A percentile compares a stretch with the other conserved stretches of the same genome.
These are phyloP conservation scores for Lycium barbarum DNA, from an alignment of 257 asterid genomes.

Conservation along the genomic window DNA sequence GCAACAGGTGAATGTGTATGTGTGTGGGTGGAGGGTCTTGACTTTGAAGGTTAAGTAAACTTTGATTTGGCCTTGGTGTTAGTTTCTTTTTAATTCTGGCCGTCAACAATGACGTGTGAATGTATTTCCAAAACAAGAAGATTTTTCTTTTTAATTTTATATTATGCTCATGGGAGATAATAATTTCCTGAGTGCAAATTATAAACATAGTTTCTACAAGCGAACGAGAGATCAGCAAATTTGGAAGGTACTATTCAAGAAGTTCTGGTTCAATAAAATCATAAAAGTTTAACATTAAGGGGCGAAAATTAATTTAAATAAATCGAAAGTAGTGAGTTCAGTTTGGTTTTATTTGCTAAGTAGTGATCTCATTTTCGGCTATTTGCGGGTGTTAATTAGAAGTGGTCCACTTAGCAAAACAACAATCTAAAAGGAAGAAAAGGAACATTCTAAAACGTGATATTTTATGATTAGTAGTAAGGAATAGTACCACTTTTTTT, in stretches of 20 bases:
- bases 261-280: too few relatives aligned
- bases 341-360: too few relatives aligned
- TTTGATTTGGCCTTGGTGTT: neutral
- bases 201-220: too few relatives aligned
- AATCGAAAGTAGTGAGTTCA: neutral
- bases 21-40: too few relatives aligned
- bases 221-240: too few relatives aligned
- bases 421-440: too few relatives aligned
- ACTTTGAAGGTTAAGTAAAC: neutral
- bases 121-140: neutral
- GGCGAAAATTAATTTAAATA: too few relatives aligned
- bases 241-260: too few relatives aligned
- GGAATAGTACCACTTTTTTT: too few relatives aligned
- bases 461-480: neutral
- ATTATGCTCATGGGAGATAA: too few relatives aligned
- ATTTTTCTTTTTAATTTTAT: neutral
- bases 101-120: slow-evolving; percentile 20
- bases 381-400: too few relatives aligned
- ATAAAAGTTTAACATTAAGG: neutral
- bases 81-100: neutral
- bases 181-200: neutral
- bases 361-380: neutral
- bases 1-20: too few relatives aligned
- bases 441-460: neutral
- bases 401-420: neutral